Evolutionary conservation across 306 rosid genomes (phyloP).

Genomic region (Canavalia ensiformis): DNA sequence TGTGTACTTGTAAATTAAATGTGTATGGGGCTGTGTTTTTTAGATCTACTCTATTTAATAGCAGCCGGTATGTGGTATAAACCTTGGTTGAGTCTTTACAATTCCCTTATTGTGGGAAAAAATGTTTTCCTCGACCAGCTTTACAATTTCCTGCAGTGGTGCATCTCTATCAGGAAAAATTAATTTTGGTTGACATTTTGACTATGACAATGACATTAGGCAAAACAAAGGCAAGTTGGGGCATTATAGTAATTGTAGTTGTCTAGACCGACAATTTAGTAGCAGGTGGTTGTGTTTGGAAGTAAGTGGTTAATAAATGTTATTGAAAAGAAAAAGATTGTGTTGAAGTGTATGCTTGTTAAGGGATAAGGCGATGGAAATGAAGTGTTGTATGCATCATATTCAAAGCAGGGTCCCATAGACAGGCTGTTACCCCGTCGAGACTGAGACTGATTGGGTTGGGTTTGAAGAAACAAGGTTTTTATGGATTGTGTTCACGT

Average conservation of each 20-base stretch:
- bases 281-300: not conserved
- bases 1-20: constrained; percentile 49
- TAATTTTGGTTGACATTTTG: too few species aligned
- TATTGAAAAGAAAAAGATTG: not conserved
- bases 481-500: constrained; percentile 1
- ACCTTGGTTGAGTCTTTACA: not conserved
- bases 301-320: constrained; percentile 6
- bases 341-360: not conserved
- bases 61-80: not conserved
- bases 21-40: constrained; percentile 23
- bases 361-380: not conserved
- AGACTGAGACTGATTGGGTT: not conserved
- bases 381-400: not conserved
- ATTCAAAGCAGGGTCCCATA: constrained; percentile 25
- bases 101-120: too few species aligned
- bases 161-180: too few species aligned
- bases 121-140: too few species aligned
- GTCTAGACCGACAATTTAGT: constrained; percentile 7
- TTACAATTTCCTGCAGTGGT: too few species aligned
- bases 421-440: constrained; percentile 21
- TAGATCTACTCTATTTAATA: not conserved
- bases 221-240: not conserved
- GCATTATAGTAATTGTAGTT: not conserved
- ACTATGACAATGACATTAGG: too few species aligned
- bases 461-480: too few species aligned